Evolutionary conservation across 106 monocot genomes (phyloP).

Genomic region (Dactylorhiza incarnata): DNA sequence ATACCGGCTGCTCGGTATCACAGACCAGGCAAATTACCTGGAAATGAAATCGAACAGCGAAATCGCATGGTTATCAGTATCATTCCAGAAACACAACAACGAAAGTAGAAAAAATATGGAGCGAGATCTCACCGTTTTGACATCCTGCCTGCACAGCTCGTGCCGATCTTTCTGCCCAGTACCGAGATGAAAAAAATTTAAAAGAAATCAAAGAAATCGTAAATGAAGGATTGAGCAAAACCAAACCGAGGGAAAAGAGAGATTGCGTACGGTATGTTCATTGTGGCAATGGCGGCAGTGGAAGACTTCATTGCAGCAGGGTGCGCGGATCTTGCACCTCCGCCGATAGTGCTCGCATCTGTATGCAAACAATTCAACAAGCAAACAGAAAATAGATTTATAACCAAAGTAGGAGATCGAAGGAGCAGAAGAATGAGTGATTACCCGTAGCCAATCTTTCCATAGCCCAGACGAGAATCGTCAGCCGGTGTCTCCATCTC

Average conservation of each 20-base stretch:
- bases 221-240: background rate
- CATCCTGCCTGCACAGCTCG: slow-evolving; percentile 43
- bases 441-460: slow-evolving; percentile 63
- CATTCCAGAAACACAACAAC: background rate
- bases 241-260: background rate
- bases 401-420: background rate
- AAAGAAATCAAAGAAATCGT: background rate
- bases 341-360: slow-evolving; percentile 70
- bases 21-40: slow-evolving; percentile 59
- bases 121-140: slow-evolving; percentile 28
- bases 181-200: background rate
- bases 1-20: slow-evolving; percentile 59
- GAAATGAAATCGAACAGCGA: slow-evolving; percentile 2
- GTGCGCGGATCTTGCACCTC: slow-evolving; percentile 78
- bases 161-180: slow-evolving; percentile 31
- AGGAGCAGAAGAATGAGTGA: background rate
- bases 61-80: background rate
- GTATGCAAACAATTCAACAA: slow-evolving; percentile 5
- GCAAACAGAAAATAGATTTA: background rate
- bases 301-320: slow-evolving; percentile 76
- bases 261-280: slow-evolving; percentile 47
- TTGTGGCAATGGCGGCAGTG: slow-evolving; percentile 89
- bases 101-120: background rate
- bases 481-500: slow-evolving; percentile 4
- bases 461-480: slow-evolving; percentile 33